phyloP scores from a whole-genome alignment of 495 filamentous ascomycete genomes.

The Rostrohypoxylon terebratum region DNA sequence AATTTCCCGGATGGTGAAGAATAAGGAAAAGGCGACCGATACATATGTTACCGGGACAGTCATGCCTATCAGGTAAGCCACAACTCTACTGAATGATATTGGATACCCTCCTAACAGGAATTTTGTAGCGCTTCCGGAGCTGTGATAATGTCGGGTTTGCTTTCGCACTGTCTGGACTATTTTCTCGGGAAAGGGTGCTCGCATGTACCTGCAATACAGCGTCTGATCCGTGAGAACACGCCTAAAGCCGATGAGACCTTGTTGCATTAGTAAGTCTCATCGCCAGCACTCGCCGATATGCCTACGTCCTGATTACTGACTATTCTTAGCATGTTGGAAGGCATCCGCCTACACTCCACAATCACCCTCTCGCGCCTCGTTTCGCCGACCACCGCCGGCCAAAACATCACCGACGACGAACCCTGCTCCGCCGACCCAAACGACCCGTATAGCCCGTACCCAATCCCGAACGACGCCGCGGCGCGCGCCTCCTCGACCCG shows the following conservation, averaged over 20 bases:
- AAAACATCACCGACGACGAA: constrained; percentile 63
- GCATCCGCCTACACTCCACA: constrained; percentile 71
- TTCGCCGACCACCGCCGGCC: constrained; percentile 49
- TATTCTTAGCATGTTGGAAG: constrained; percentile 61
- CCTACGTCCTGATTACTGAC: neutral
- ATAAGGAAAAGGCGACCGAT: constrained; percentile 63
- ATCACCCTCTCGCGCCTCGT: constrained; percentile 67
- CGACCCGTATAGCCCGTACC: neutral
- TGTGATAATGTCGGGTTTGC: constrained; percentile 54
- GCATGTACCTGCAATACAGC: constrained; percentile 67
- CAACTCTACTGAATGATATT: constrained; percentile 28
- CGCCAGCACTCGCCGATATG: neutral
- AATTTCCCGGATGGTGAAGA: constrained; percentile 70
- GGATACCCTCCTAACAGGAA: constrained; percentile 61
- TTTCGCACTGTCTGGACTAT: constrained; percentile 78
- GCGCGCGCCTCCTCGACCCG: constrained; percentile 16
- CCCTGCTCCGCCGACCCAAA: constrained; percentile 50
- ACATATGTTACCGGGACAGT: constrained; percentile 75
- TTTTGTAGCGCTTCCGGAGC: constrained; percentile 23
- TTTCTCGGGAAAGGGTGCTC: constrained; percentile 69
- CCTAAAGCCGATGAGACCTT: constrained; percentile 46
- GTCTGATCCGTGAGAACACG: constrained; percentile 54
- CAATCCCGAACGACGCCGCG: constrained; percentile 39
- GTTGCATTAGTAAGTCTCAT: constrained; percentile 45
- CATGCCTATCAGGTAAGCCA: constrained; percentile 61